Conservation (phyloP, 192 early-diverging fungal genomes). For the Gamsiella multidivaricata region DNA sequence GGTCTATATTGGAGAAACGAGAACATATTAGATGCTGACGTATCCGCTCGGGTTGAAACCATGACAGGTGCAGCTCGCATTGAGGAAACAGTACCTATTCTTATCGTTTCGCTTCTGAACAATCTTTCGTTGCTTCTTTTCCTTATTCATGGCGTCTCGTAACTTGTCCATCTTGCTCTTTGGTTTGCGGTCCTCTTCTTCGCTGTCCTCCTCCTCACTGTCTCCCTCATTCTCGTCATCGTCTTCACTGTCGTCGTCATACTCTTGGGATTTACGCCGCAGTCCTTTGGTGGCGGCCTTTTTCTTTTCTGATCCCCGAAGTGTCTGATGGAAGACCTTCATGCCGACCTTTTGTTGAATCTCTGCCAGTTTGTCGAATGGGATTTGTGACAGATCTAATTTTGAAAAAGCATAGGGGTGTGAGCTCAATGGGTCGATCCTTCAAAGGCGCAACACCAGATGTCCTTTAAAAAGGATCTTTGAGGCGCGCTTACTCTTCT, state of each 20-base stretch:
- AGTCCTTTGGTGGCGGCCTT: conserved; percentile 32
- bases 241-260: conserved; percentile 37
- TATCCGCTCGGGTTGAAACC: too few relatives aligned
- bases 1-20: conserved; percentile 59
- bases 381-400: conserved; percentile 75
- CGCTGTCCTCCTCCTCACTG: conserved; percentile 37
- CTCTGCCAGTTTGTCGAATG: conserved; percentile 83
- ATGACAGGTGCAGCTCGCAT: background rate
- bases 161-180: conserved; percentile 51
- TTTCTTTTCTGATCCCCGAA: conserved; percentile 50
- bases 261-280: conserved; percentile 36
- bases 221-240: conserved; percentile 43
- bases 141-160: conserved; percentile 46
- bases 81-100: conserved; percentile 46
- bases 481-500: conserved; percentile 55
- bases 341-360: conserved; percentile 79
- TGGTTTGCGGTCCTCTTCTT: conserved; percentile 35
- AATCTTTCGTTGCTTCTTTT: conserved; percentile 54
- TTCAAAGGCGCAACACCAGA: too few relatives aligned
- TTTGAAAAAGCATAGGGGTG: background rate
- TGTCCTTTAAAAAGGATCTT: background rate
- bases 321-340: conserved; percentile 69
- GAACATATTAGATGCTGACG: too few relatives aligned
- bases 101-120: conserved; percentile 55
- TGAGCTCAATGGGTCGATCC: too few relatives aligned